These are phyloP conservation scores for Trametes versicolor DNA, from an alignment of 1,284 basidiomycete genomes.

Conservation along the genomic window DNA sequence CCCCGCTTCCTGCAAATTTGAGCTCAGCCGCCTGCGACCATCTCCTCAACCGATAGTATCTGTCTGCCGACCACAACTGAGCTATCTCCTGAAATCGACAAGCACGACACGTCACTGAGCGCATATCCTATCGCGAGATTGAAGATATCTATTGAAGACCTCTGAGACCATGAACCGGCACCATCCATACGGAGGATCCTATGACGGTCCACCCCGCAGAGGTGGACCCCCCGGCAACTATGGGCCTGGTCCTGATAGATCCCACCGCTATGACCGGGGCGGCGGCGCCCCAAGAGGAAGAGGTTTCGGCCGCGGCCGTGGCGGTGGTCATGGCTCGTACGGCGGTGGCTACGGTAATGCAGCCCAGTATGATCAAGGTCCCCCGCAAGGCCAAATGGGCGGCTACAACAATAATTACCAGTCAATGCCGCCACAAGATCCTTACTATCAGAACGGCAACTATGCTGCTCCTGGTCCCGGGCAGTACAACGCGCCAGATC, in stretches of 20 bases:
- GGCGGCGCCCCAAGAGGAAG: slow-evolving; percentile 66
- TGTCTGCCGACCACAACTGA: slow-evolving; percentile 22
- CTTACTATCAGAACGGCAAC: slow-evolving; percentile 71
- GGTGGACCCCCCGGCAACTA: slow-evolving; percentile 70
- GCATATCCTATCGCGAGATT: slow-evolving; percentile 24
- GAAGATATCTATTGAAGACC: slow-evolving; percentile 31
- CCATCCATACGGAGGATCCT: slow-evolving; percentile 81
- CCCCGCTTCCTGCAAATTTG: slow-evolving; percentile 30
- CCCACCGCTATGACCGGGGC: slow-evolving; percentile 70
- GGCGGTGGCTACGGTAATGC: slow-evolving; percentile 58
- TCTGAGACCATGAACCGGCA: slow-evolving; percentile 78
- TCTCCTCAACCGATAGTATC: slow-evolving; percentile 18
- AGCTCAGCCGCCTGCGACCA: slow-evolving; percentile 27
- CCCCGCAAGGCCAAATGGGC: slow-evolving; percentile 65
- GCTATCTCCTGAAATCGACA: slow-evolving; percentile 15
- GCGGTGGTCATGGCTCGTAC: slow-evolving; percentile 51
- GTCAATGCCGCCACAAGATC: slow-evolving; percentile 61
- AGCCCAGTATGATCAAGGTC: slow-evolving; percentile 69
- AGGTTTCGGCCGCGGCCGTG: slow-evolving; percentile 69
- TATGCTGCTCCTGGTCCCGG: slow-evolving; percentile 55
- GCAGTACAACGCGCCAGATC: slow-evolving; percentile 54
- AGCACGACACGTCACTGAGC: slow-evolving; percentile 38
- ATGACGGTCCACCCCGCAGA: slow-evolving; percentile 68
- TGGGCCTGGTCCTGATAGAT: slow-evolving; percentile 79
- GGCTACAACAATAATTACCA: slow-evolving; percentile 78